Conservation (phyloP, 331 rosid genomes). For the Erythrophleum ivorense region DNA sequence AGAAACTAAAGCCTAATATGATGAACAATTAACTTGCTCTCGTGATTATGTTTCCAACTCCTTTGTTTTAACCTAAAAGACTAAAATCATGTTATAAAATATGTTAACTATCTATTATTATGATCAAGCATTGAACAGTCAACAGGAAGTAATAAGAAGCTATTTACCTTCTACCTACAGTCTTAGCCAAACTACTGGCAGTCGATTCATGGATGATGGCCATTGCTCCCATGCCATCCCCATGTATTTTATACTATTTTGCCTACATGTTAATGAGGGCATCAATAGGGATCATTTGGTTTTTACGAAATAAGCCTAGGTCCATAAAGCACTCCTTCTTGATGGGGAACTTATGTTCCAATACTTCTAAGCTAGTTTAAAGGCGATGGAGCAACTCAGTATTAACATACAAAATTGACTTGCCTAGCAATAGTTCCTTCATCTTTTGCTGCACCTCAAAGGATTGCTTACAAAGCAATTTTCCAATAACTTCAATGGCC, state of each 20-base stretch:
- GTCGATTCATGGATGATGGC: constrained; percentile 40
- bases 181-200: constrained; percentile 46
- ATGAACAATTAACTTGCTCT: background rate
- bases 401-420: constrained; percentile 38
- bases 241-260: constrained; percentile 45
- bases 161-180: constrained; percentile 53
- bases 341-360: constrained; percentile 32
- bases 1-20: background rate
- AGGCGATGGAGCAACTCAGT: constrained; percentile 44
- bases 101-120: background rate
- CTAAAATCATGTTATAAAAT: background rate
- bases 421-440: constrained; percentile 34
- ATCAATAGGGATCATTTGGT: constrained; percentile 56
- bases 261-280: constrained; percentile 63
- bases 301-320: constrained; percentile 64
- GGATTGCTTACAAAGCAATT: constrained; percentile 42
- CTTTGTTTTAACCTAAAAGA: background rate
- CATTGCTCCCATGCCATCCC: constrained; percentile 40
- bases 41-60: background rate
- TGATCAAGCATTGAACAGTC: background rate
- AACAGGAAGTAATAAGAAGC: no score
- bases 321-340: constrained; percentile 61
- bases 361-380: constrained; percentile 51
- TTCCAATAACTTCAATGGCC: constrained; percentile 57
- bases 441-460: constrained; percentile 41